Percentiles rank a stretch among this genome's conserved stretches.
Evolutionary conservation across 2,329 filamentous ascomycete species (phyloP).

Genomic region (Colletotrichum phormii): DNA sequence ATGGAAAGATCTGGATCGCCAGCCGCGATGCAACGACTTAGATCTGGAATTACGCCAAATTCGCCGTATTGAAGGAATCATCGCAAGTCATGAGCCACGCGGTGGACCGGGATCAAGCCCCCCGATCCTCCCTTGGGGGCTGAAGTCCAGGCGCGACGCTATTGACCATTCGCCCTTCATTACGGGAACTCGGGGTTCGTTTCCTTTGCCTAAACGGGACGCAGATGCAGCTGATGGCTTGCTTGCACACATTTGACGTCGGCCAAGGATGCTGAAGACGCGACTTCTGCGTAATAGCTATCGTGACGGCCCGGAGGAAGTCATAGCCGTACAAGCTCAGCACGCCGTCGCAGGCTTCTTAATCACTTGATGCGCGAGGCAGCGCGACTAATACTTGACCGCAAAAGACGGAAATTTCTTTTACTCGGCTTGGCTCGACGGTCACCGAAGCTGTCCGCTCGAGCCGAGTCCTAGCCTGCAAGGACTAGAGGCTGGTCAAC

Average conservation of each 20-base stretch:
- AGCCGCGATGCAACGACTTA: slow-evolving; percentile 9
- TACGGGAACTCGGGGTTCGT: not conserved
- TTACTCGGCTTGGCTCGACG: slow-evolving; percentile 3
- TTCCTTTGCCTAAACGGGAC: not conserved
- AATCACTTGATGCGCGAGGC: not conserved
- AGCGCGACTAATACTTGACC: not conserved
- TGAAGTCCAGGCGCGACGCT: slow-evolving; percentile 11
- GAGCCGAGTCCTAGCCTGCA: not conserved
- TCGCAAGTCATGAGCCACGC: slow-evolving; percentile 17
- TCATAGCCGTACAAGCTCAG: not conserved
- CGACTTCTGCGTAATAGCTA: not conserved
- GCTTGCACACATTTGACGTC: not conserved
- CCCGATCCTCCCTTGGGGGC: not conserved
- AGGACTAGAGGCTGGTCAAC: not conserved
- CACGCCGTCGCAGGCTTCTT: not conserved
- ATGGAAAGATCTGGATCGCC: slow-evolving; percentile 23
- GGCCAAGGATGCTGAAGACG: not conserved
- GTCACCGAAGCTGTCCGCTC: not conserved
- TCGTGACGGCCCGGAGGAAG: not conserved
- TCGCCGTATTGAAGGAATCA: not conserved
- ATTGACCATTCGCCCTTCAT: not conserved
- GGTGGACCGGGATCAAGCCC: slow-evolving; percentile 18
- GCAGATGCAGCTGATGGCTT: slow-evolving; percentile 1
- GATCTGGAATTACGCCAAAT: slow-evolving; percentile 8
- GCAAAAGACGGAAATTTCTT: not conserved